phyloP scores from a whole-genome alignment of 176 grass and related monocot genomes.

The Tuctoria greenei region DNA sequence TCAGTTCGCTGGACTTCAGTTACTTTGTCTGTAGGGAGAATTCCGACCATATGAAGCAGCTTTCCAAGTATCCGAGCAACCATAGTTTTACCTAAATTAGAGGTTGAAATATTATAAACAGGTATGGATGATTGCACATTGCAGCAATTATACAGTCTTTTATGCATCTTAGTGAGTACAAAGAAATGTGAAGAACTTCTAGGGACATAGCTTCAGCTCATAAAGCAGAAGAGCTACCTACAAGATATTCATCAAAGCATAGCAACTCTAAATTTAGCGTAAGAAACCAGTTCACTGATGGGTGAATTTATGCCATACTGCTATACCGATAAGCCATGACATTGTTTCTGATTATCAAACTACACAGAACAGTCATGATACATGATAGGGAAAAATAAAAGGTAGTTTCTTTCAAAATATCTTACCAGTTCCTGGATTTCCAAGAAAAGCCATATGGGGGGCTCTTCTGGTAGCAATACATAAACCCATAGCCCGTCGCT shows the following conservation, averaged over 20 bases:
- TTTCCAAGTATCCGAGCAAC: slow-evolving; percentile 95
- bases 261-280: slow-evolving; percentile 12
- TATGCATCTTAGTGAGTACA: slow-evolving; percentile 17
- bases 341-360: slow-evolving; percentile 1
- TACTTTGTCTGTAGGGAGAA: slow-evolving; percentile 88
- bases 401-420: not conserved
- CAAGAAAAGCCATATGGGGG: slow-evolving; percentile 97
- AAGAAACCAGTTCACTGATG: not conserved
- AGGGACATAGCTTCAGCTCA: too few species aligned
- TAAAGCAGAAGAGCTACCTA: slow-evolving; percentile 12
- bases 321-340: slow-evolving; percentile 7
- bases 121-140: not conserved
- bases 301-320: not conserved
- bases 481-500: slow-evolving; percentile 81
- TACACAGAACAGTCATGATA: not conserved
- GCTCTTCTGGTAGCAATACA: slow-evolving; percentile 73
- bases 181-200: slow-evolving; percentile 9
- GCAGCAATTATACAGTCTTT: not conserved
- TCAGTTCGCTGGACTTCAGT: slow-evolving; percentile 97
- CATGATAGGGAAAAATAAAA: not conserved
- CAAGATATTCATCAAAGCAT: slow-evolving; percentile 6
- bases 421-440: slow-evolving; percentile 96
- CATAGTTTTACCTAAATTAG: slow-evolving; percentile 94
- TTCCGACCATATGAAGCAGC: slow-evolving; percentile 78
- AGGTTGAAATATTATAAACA: slow-evolving; percentile 33